Evolutionary conservation across 83 land plant genomes (phyloP), one percentile per base, ranked within the genome.

Genomic region (Thuja plicata): DNA sequence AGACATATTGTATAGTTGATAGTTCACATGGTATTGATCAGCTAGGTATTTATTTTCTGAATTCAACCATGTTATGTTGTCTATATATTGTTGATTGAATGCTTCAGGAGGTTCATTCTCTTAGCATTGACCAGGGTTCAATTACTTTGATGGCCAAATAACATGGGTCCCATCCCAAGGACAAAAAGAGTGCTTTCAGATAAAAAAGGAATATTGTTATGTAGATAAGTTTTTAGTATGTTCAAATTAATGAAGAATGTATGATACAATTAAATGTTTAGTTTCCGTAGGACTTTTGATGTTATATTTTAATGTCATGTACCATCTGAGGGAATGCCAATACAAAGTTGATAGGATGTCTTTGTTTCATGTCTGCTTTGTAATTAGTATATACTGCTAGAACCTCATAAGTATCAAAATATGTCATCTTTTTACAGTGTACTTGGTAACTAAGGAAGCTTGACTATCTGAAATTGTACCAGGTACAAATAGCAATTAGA

Each of bases 401-500:
- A 74, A 71, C 76, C 76, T 66, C 73, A 12, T 19, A 37, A 78
- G 45, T 38, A 38, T 78, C 15, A 37, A 78, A 78, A 12, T 43
- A 21, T 40, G 41, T 21, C 21, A 80, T 80, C 24, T 80, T 6
- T 80, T 79, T 79, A 15, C 24, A 21, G 45, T 10, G 12, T 83
- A 48, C 30, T n/a, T n/a, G 34, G 52, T 46, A 83, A 66, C 46
- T 41, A 9, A n/a, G n/a, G 30, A 12, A 45, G 34, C 85, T 83
- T 83, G 27, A 86, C 54, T 35, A 35, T 57, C 87, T 86, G 34
- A 87, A 55, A 87, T 52, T 71, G 6, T 70, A 87, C 70, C 91
- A 97, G 98, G 98, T 98, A 50, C 97, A 93, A 90, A 88, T 92
- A 77, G 99, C 97, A 84, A 90, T 98, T 70, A 90, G 90, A 84